Evolutionary conservation across 441 rosid species (phyloP), one percentile per base, ranked within the genome.

Genomic region (Corymbia calophylla): DNA sequence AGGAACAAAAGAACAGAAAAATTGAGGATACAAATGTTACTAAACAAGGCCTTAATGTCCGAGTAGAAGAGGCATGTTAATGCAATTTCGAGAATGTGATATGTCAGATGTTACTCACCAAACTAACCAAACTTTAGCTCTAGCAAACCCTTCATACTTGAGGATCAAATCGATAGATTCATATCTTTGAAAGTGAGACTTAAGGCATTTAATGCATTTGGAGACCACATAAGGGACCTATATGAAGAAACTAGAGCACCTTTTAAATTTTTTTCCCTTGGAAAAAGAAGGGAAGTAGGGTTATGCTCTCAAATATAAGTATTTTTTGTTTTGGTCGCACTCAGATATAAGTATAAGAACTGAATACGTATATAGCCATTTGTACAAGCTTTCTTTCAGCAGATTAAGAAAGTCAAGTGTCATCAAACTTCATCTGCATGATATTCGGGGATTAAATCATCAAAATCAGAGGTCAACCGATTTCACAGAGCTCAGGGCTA

Each of bases 181-280:
- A 64, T 16, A 39, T 66, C 31, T 31, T 66, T 16, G 44, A 66
- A 31, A 68, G 77, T 0, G 44, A 68, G 5, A 31, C 77, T 68
- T 0, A 16, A 68, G 77, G 77, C 39, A 68, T 68, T 44, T 68
- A 68, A 31, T 68, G 70, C 35, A 6, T 64, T n/a, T 64, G n/a
- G 18, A 14, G 35, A 64, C 35, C 0, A 64, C 35, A 3, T 14
- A 3, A n/a, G 70, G 70, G 70, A 64, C 70, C 0, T 58, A 0
- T 5, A 58, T 58, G 15, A 25, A 58, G 64, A 58, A 58, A 29
- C 70, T 64, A 29, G 70, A 64, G 35, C 35, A 14, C 70, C 9
- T 29, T 29, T 27, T 13, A 27, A 0, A 16, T 62, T 62, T 29
- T 53, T 64, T 64, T 0, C 18, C 70, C 70, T 0, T 64, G 70